A percentile compares a stretch with the other conserved stretches of the same genome.
phyloP scores from a whole-genome alignment of 2,329 filamentous ascomycete species.

The Elsinoe necatrix region DNA sequence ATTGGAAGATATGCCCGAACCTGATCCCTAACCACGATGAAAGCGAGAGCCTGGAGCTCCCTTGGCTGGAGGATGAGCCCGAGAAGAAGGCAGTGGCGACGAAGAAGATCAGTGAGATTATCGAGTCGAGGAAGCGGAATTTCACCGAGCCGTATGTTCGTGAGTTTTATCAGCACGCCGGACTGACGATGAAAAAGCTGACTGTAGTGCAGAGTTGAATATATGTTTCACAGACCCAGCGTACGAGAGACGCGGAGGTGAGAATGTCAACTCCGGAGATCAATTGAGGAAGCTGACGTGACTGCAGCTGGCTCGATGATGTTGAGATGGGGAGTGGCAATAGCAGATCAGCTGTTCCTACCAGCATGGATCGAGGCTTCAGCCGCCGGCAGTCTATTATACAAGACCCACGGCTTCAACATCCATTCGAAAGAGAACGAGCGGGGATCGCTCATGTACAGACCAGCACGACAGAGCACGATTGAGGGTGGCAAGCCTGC shows the following conservation, averaged over 20 bases:
- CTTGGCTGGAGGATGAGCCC: constrained; percentile 18
- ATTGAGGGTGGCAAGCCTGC: constrained; percentile 25
- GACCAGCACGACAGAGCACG: constrained; percentile 3
- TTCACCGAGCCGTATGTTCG: constrained; percentile 19
- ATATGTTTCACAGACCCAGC: constrained; percentile 31
- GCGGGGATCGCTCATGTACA: constrained; percentile 18
- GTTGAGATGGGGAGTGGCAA: constrained; percentile 32
- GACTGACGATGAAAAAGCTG: not conserved
- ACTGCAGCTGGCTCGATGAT: constrained; percentile 28
- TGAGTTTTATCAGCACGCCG: constrained; percentile 8
- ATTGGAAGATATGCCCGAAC: constrained; percentile 25
- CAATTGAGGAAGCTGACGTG: not conserved
- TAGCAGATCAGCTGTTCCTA: constrained; percentile 28
- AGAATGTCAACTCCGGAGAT: too few species aligned
- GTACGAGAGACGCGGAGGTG: constrained; percentile 29
- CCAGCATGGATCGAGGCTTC: constrained; percentile 26
- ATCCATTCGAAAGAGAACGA: constrained; percentile 19
- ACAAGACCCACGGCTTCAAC: constrained; percentile 24
- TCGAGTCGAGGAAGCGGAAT: constrained; percentile 14
- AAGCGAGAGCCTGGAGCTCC: not conserved
- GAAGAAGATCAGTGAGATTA: constrained; percentile 13
- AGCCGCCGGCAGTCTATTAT: constrained; percentile 23
- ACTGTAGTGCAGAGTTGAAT: constrained; percentile 25
- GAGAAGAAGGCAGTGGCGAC: constrained; percentile 14
- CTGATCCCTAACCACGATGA: constrained; percentile 18